These are phyloP conservation scores for Vigna trinervia DNA, from an alignment of 306 rosid species.

Conservation along the genomic window DNA sequence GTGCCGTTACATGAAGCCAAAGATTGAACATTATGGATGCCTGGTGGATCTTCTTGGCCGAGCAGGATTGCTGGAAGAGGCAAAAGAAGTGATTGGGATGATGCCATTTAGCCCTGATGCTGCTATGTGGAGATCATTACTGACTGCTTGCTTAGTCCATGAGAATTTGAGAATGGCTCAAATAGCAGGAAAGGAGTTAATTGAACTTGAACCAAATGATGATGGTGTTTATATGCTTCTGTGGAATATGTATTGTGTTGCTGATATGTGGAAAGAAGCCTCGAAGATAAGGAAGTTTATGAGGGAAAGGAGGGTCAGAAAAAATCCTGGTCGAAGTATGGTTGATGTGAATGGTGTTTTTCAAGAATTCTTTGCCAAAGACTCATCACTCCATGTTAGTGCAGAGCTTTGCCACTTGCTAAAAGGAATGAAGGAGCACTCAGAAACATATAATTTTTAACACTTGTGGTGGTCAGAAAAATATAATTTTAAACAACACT, in stretches of 20 bases:
- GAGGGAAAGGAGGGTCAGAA: conserved; percentile 27
- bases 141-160: conserved; percentile 39
- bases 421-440: conserved; percentile 28
- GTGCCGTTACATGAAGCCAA: conserved; percentile 30
- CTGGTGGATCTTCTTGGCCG: conserved; percentile 35
- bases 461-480: background rate
- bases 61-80: conserved; percentile 41
- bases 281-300: conserved; percentile 38
- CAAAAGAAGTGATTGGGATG: conserved; percentile 31
- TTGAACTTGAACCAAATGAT: conserved; percentile 44
- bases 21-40: conserved; percentile 43
- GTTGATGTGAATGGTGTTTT: conserved; percentile 37
- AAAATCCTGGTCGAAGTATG: conserved; percentile 39
- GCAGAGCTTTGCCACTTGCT: conserved; percentile 21
- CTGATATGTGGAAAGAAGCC: conserved; percentile 46
- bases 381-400: conserved; percentile 16
- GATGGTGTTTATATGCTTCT: conserved; percentile 41
- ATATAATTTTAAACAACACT: background rate
- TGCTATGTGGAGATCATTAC: conserved; percentile 42
- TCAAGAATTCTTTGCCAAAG: conserved; percentile 35
- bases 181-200: conserved; percentile 40
- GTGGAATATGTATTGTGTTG: conserved; percentile 37
- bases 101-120: conserved; percentile 40
- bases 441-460: background rate
- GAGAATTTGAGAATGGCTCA: conserved; percentile 33